These are phyloP conservation scores for Phaeophleospora eucalypticola DNA, from an alignment of 2,329 filamentous ascomycete genomes.

Conservation along the genomic window DNA sequence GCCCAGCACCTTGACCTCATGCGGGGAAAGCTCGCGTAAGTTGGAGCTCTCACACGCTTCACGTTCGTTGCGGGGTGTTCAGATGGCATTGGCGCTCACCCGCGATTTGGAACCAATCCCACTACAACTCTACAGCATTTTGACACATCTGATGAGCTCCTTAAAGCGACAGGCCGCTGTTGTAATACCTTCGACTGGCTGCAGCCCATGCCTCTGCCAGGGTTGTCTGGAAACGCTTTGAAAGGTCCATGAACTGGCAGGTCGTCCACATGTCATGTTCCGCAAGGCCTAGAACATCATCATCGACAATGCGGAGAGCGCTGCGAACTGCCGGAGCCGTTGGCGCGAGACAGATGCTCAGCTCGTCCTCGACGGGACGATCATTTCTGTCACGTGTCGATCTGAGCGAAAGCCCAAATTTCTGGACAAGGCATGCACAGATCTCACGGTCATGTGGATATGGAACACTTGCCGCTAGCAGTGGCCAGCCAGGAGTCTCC, in stretches of 20 bases:
- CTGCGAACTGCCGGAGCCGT: background rate
- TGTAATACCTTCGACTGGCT: too few species aligned
- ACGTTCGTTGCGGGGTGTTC: background rate
- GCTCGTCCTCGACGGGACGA: background rate
- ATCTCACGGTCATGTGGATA: too few species aligned
- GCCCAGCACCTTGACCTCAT: slow-evolving; percentile 12
- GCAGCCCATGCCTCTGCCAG: too few species aligned
- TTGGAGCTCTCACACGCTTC: background rate
- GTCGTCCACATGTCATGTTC: background rate
- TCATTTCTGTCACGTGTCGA: background rate
- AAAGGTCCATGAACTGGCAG: too few species aligned
- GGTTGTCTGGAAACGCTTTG: too few species aligned
- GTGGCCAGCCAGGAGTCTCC: too few species aligned
- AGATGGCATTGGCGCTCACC: background rate
- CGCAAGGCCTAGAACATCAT: background rate
- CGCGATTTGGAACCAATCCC: background rate
- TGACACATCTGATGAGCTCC: too few species aligned
- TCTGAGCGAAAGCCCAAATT: background rate
- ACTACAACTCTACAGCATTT: too few species aligned
- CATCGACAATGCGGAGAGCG: background rate
- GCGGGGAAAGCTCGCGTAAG: slow-evolving; percentile 10
- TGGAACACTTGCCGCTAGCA: too few species aligned
- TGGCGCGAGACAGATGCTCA: background rate
- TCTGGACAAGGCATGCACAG: too few species aligned
- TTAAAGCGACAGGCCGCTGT: too few species aligned